A percentile compares a stretch with the other conserved stretches of the same genome.
phyloP scores from a whole-genome alignment of 2,329 filamentous ascomycete genomes.

The Botrytis pseudocinerea region DNA sequence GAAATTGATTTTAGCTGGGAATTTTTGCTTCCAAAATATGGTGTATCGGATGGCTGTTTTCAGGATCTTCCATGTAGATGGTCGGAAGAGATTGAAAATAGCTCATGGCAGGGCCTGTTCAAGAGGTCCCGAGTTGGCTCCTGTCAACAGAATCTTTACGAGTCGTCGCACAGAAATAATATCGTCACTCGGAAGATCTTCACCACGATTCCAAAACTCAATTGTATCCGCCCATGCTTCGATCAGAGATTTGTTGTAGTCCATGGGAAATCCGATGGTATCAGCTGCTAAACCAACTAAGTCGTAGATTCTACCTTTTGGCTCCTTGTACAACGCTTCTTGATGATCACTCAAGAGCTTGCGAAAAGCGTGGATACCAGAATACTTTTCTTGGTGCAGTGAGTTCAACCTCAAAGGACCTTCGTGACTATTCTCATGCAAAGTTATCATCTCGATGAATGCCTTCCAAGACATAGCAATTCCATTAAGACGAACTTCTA shows the following conservation, averaged over 20 bases:
- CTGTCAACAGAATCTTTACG: conserved; percentile 6
- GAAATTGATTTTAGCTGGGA: background rate
- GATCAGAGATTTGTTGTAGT: conserved; percentile 34
- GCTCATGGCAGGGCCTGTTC: background rate
- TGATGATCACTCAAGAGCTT: conserved; percentile 33
- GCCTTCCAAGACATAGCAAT: conserved; percentile 14
- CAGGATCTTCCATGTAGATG: background rate
- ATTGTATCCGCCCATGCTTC: conserved; percentile 39
- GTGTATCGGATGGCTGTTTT: background rate
- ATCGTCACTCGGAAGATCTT: background rate
- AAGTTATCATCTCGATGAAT: conserved; percentile 1
- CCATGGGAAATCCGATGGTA: conserved; percentile 33
- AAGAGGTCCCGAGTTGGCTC: background rate
- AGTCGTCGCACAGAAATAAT: conserved; percentile 7
- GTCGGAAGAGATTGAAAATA: background rate
- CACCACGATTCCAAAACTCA: conserved; percentile 29
- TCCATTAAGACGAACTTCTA: conserved; percentile 34
- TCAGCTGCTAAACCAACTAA: conserved; percentile 38
- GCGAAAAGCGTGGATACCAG: conserved; percentile 24
- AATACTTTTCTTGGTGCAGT: conserved; percentile 26
- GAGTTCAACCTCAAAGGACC: conserved; percentile 29
- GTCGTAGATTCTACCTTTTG: conserved; percentile 39
- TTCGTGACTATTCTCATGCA: background rate
- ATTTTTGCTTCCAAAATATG: background rate
- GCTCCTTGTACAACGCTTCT: conserved; percentile 35